A percentile compares a stretch with the other conserved stretches of the same genome.
phyloP scores from a whole-genome alignment of 192 early-diverging fungal genomes.

The Coemansia reversa region DNA sequence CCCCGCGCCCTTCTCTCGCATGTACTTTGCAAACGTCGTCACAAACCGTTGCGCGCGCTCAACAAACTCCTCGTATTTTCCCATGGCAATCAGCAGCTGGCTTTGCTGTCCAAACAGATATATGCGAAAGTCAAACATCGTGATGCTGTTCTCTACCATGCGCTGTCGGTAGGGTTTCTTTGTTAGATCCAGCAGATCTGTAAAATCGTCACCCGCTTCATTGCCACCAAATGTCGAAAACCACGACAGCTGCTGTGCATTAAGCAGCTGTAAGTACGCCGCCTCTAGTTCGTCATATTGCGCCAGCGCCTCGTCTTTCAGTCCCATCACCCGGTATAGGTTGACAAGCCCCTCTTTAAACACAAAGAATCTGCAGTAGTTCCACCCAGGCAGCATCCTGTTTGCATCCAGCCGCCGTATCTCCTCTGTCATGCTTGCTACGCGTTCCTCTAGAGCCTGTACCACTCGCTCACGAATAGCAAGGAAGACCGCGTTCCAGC shows the following conservation, averaged over 20 bases:
- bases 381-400: constrained; percentile 96
- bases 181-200: constrained; percentile 72
- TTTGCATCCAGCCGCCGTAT: constrained; percentile 86
- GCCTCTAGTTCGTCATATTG: constrained; percentile 99
- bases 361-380: constrained; percentile 97
- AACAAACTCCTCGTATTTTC: constrained; percentile 47
- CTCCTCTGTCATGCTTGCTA: constrained; percentile 58
- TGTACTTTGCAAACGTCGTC: constrained; percentile 23
- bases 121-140: constrained; percentile 94
- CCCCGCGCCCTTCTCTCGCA: constrained; percentile 42
- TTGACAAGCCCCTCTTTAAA: constrained; percentile 88
- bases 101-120: constrained; percentile 95
- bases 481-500: constrained; percentile 43
- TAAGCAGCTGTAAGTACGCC: constrained; percentile 86
- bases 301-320: constrained; percentile 84
- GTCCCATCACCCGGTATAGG: constrained; percentile 83
- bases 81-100: constrained; percentile 68
- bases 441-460: constrained; percentile 72
- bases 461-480: constrained; percentile 65
- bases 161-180: constrained; percentile 82
- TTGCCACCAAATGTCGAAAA: constrained; percentile 89
- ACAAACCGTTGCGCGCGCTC: constrained; percentile 45
- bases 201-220: constrained; percentile 83
- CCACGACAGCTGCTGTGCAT: constrained; percentile 85
- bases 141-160: constrained; percentile 87